phyloP scores from a whole-genome alignment of 2,329 filamentous ascomycete species.

The Arthrobotrys pseudoclavata region DNA sequence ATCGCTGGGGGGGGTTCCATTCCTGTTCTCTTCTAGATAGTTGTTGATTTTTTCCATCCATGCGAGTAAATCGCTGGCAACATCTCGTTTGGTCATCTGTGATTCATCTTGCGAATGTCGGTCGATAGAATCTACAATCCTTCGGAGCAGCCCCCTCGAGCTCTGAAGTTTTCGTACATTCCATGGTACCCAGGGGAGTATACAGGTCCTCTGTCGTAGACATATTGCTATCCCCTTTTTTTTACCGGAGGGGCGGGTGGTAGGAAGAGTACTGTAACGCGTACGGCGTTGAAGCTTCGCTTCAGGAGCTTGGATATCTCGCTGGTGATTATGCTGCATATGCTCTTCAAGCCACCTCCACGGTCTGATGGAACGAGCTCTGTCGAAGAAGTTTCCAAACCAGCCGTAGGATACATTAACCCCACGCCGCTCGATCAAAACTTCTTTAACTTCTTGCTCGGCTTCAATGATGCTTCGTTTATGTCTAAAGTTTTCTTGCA shows the following conservation, averaged over 20 bases:
- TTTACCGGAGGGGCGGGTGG: neutral
- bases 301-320: neutral
- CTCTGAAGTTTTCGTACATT: constrained; percentile 7
- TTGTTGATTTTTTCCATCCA: constrained; percentile 6
- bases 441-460: neutral
- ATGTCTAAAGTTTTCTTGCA: constrained; percentile 18
- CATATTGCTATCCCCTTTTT: neutral
- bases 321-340: neutral
- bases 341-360: neutral
- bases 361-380: neutral
- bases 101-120: neutral
- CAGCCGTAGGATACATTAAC: neutral
- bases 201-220: neutral
- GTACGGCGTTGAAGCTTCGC: neutral
- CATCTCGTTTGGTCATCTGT: constrained; percentile 9
- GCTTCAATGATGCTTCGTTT: neutral
- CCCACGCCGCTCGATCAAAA: neutral
- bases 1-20: neutral
- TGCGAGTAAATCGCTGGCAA: neutral
- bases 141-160: neutral
- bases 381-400: neutral
- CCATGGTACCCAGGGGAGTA: constrained; percentile 13
- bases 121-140: constrained; percentile 23
- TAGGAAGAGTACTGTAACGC: neutral
- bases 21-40: neutral